Evolutionary conservation across 2,329 filamentous ascomycete genomes (phyloP).

Genomic region (Phialophora tarda): DNA sequence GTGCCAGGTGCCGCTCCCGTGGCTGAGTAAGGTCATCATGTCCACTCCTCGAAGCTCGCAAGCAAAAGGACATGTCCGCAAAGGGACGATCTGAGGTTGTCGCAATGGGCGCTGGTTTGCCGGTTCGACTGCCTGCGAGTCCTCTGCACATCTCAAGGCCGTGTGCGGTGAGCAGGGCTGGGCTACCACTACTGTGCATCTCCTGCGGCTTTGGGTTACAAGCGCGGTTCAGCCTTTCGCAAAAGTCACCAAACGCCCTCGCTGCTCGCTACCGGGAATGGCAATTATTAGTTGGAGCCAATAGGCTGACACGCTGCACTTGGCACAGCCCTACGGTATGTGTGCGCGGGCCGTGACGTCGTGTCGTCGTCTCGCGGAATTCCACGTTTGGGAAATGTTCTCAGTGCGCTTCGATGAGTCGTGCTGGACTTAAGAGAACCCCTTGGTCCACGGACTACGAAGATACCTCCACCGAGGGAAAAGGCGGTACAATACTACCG

Average conservation of each 20-base stretch:
- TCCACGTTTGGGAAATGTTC: not conserved
- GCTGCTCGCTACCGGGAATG: constrained; percentile 17
- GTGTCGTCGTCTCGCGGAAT: not conserved
- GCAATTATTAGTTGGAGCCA: constrained; percentile 8
- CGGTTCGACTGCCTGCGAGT: not conserved
- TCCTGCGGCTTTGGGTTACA: constrained; percentile 19
- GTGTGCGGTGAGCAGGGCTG: not conserved
- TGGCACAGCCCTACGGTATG: constrained; percentile 19
- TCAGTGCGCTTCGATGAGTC: not conserved
- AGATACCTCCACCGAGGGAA: not conserved
- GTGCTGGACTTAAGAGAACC: not conserved
- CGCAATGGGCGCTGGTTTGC: not conserved
- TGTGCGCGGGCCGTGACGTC: not conserved
- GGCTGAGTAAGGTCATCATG: constrained; percentile 34
- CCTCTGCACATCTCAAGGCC: not conserved
- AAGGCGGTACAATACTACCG: not conserved
- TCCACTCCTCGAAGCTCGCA: constrained; percentile 11
- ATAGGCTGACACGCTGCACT: constrained; percentile 22
- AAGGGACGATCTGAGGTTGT: not conserved
- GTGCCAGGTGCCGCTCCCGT: constrained; percentile 17
- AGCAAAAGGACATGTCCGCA: constrained; percentile 30
- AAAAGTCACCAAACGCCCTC: constrained; percentile 3
- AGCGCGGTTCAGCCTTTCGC: constrained; percentile 21
- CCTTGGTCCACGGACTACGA: not conserved
- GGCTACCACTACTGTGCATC: not conserved